phyloP scores from a whole-genome alignment of 805 yeast genomes.

The Candida glaebosa region DNA sequence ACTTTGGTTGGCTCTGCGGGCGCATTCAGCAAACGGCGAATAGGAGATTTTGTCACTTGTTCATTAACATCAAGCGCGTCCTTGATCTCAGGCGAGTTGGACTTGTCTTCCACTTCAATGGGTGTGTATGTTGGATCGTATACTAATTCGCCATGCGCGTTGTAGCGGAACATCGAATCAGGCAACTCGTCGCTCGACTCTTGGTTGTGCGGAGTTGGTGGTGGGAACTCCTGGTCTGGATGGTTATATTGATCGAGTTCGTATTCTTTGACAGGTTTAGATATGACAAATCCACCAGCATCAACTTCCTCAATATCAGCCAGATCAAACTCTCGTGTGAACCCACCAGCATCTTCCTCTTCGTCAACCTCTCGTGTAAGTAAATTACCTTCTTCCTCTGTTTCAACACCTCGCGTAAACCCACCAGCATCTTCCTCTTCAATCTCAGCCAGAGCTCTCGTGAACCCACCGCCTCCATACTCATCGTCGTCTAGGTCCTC shows the following conservation, averaged over 20 bases:
- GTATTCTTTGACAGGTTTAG: background rate
- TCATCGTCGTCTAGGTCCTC: too few relatives aligned
- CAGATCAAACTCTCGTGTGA: background rate
- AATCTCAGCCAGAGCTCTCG: too few relatives aligned
- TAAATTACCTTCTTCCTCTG: too few relatives aligned
- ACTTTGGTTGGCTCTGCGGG: too few relatives aligned
- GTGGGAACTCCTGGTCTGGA: background rate
- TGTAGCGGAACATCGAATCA: constrained; percentile 14
- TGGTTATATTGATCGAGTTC: background rate
- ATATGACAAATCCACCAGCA: constrained; percentile 5
- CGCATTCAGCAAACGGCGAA: too few relatives aligned
- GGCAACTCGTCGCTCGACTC: constrained; percentile 14
- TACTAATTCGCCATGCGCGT: constrained; percentile 19
- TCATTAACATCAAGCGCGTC: background rate
- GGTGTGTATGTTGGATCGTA: constrained; percentile 13
- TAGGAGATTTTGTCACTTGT: background rate
- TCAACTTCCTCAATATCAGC: constrained; percentile 5
- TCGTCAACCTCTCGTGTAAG: too few relatives aligned
- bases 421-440: constrained; percentile 7
- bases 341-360: constrained; percentile 6
- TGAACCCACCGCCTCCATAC: too few relatives aligned
- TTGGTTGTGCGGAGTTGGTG: background rate
- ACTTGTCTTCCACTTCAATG: background rate
- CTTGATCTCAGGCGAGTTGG: background rate
- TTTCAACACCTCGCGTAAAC: background rate